A percentile compares a stretch with the other conserved stretches of the same genome.
Evolutionary conservation across 2,329 filamentous ascomycete genomes (phyloP).

Genomic region (Hirsutella rhossiliensis): DNA sequence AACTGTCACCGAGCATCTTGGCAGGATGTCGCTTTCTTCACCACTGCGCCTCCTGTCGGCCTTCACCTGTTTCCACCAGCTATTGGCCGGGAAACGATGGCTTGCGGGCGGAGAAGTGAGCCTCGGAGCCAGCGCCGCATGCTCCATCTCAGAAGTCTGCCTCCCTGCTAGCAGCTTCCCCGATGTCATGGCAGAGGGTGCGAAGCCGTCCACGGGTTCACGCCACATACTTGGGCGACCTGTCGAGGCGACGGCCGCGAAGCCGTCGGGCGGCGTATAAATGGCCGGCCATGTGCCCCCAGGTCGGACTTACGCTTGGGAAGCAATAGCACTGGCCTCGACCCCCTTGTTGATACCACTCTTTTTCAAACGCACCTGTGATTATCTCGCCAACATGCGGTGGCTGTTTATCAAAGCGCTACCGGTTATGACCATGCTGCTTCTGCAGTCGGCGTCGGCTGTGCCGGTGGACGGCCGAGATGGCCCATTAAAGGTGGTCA

Average conservation of each 20-base stretch:
- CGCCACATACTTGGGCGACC: background rate
- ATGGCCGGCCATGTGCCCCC: background rate
- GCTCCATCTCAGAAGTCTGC: background rate
- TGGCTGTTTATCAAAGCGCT: background rate
- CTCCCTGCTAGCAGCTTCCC: background rate
- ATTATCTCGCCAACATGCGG: background rate
- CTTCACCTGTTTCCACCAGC: no score
- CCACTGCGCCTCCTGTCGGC: no score
- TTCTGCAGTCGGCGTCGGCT: background rate
- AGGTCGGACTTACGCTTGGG: background rate
- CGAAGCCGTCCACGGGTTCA: background rate
- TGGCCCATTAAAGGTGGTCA: slow-evolving; percentile 3
- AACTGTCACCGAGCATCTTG: no score
- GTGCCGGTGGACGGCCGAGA: background rate
- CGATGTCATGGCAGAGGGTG: background rate
- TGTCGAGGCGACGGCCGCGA: background rate
- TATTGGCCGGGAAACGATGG: no score
- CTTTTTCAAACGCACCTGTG: background rate
- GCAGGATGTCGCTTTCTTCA: no score
- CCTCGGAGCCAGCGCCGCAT: no score
- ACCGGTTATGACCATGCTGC: background rate
- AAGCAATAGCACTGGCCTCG: background rate
- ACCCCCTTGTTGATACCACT: background rate
- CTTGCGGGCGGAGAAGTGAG: no score
- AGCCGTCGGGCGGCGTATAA: background rate